Evolutionary conservation across 2,329 filamentous ascomycete genomes (phyloP), one percentile per base, ranked within the genome.

Genomic region (Sarocladiaceae sp.): DNA sequence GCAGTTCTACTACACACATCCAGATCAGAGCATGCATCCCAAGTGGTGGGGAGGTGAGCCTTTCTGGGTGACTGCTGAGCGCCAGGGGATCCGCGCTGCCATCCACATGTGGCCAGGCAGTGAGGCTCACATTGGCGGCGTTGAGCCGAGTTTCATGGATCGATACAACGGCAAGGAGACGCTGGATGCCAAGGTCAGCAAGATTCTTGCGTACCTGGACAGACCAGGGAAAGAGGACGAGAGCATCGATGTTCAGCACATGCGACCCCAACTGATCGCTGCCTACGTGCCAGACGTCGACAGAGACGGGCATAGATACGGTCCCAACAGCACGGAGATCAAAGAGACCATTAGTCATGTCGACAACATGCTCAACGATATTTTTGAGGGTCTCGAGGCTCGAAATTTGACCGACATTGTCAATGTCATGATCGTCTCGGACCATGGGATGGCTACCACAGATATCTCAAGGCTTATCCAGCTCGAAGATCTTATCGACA

Each of bases 51-150:
- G 78, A 32, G 93, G 89, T 3, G 89, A 97, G 60, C 93, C 93
- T 0, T 73, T 98, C 23, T 98, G 93, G 93, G 83, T 85, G 20
- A 94, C 91, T 1, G 91, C 91, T 4, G 93, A 97, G 67, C 79
- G 78, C 46, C 84, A 88, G 53, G 85, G 85, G 5, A 72, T 94
- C 24, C 78, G 79, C 46, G 81, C 83, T 23, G 93, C 88, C 1
- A 81, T 98, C 20, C 93, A 98, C 61, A 98, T 98, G 93, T 98
- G 93, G 93, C 93, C 93, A 2, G 93, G 93, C 2, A 94, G 87
- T 33, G 93, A 98, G 66, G 90, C 90, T 5, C 83, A 88, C 60
- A 85, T 95, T 48, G 73, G 80, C 11, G 71, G 74, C n/a, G 70
- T 82, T 15, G 82, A 90, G 50, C 88, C 90, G 2, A 82, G 80